These are phyloP conservation scores for Amylostereum areolatum DNA, from an alignment of 1,284 basidiomycete species.

Conservation along the genomic window DNA sequence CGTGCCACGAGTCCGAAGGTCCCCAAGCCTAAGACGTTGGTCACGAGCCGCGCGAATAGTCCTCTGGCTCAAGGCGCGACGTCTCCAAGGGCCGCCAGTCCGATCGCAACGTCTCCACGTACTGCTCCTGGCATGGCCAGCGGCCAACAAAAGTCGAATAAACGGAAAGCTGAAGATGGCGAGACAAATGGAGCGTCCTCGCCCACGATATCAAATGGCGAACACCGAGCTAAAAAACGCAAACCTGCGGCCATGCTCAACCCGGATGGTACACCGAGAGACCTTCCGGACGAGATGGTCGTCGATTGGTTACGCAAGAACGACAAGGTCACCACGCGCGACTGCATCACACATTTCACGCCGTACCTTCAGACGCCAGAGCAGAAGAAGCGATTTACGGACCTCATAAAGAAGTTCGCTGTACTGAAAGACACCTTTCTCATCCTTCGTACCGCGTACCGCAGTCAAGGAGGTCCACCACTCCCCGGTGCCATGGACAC, in stretches of 20 bases:
- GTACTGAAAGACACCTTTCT: slow-evolving; percentile 60
- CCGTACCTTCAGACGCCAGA: slow-evolving; percentile 60
- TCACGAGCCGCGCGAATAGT: slow-evolving; percentile 47
- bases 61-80: slow-evolving; percentile 35
- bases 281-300: slow-evolving; percentile 58
- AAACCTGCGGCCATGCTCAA: slow-evolving; percentile 22
- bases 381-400: slow-evolving; percentile 70
- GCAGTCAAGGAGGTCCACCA: slow-evolving; percentile 10
- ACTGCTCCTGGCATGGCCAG: slow-evolving; percentile 14
- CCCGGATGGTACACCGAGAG: slow-evolving; percentile 35
- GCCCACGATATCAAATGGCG: slow-evolving; percentile 3
- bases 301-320: slow-evolving; percentile 67
- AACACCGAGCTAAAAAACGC: no score
- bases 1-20: slow-evolving; percentile 75
- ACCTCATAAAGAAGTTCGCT: slow-evolving; percentile 70
- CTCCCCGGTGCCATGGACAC: slow-evolving; percentile 8
- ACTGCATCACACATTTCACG: slow-evolving; percentile 74
- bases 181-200: slow-evolving; percentile 23
- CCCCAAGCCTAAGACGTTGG: slow-evolving; percentile 45
- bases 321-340: slow-evolving; percentile 59
- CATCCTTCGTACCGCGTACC: slow-evolving; percentile 47
- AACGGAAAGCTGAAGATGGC: slow-evolving; percentile 65
- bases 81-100: slow-evolving; percentile 35
- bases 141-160: slow-evolving; percentile 31
- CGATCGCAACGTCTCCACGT: slow-evolving; percentile 18